Percentiles rank a stretch among this genome's conserved stretches.
These are phyloP conservation scores for Bothriochloa decipiens DNA, from an alignment of 176 grass and related monocot genomes.

Conservation along the genomic window DNA sequence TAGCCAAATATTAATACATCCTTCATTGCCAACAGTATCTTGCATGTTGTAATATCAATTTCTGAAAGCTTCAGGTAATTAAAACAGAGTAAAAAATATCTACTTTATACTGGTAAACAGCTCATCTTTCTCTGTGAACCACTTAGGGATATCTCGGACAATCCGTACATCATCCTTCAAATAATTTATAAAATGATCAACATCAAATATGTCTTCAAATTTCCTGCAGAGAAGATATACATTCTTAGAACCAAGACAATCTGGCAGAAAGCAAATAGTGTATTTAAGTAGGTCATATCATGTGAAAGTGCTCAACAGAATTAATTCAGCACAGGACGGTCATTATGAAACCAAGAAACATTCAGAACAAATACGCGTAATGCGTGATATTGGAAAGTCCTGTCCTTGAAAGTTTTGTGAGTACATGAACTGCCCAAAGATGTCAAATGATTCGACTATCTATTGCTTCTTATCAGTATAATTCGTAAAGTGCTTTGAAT, in stretches of 20 bases:
- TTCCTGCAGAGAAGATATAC: constrained; percentile 55
- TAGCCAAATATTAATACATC: not conserved
- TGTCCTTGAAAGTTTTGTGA: constrained; percentile 12
- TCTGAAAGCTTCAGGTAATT: constrained; percentile 11
- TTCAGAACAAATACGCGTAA: not conserved
- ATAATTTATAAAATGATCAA: constrained; percentile 86
- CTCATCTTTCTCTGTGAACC: constrained; percentile 84
- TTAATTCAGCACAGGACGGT: not conserved
- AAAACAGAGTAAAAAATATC: constrained; percentile 18
- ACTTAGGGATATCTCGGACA: constrained; percentile 73
- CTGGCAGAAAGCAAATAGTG: not conserved
- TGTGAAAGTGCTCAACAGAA: constrained; percentile 10
- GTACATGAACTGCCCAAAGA: not conserved
- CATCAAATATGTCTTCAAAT: constrained; percentile 83
- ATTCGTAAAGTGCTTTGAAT: constrained; percentile 3
- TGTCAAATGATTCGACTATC: not conserved
- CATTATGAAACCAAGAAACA: constrained; percentile 13
- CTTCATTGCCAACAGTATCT: not conserved
- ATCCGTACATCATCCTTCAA: constrained; percentile 82
- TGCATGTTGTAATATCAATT: not conserved
- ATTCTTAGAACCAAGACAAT: not conserved
- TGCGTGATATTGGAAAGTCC: not conserved
- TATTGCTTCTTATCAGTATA: not conserved
- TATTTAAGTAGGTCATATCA: constrained; percentile 10
- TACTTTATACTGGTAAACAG: constrained; percentile 88